phyloP scores from a whole-genome alignment of 108 stramenopile genomes.

The Nannochloropsis oceanica region DNA sequence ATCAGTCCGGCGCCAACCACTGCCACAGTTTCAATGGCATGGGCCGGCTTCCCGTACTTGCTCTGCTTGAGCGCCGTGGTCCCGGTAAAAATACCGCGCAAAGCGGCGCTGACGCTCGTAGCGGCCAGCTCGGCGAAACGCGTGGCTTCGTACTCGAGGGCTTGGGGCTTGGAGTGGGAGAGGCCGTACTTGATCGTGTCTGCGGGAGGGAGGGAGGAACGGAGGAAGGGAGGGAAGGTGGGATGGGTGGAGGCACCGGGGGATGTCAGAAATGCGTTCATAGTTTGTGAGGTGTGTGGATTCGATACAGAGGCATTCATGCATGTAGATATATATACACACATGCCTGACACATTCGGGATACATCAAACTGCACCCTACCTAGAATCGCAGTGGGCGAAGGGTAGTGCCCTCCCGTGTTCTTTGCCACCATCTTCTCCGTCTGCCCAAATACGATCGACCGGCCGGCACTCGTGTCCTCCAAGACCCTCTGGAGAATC shows the following conservation, averaged over 20 bases:
- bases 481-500: conserved; percentile 58
- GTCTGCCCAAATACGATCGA: conserved; percentile 56
- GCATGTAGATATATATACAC: background rate
- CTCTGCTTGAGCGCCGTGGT: conserved; percentile 76
- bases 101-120: conserved; percentile 75
- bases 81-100: conserved; percentile 77
- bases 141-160: conserved; percentile 76
- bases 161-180: conserved; percentile 26
- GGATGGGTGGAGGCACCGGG: background rate
- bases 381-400: conserved; percentile 79
- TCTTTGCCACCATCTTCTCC: conserved; percentile 73
- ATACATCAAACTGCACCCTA: background rate
- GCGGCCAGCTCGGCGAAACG: conserved; percentile 89
- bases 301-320: background rate
- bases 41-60: conserved; percentile 52
- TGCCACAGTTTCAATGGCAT: conserved; percentile 68
- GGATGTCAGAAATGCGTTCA: background rate
- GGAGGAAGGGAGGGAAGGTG: background rate
- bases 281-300: background rate
- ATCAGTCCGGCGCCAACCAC: conserved; percentile 98
- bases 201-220: background rate
- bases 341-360: background rate
- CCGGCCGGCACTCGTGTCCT: conserved; percentile 74
- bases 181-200: background rate
- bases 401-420: conserved; percentile 87